Conservation (phyloP, 371 early-diverging fungal species). For the Mortierella sp. region DNA sequence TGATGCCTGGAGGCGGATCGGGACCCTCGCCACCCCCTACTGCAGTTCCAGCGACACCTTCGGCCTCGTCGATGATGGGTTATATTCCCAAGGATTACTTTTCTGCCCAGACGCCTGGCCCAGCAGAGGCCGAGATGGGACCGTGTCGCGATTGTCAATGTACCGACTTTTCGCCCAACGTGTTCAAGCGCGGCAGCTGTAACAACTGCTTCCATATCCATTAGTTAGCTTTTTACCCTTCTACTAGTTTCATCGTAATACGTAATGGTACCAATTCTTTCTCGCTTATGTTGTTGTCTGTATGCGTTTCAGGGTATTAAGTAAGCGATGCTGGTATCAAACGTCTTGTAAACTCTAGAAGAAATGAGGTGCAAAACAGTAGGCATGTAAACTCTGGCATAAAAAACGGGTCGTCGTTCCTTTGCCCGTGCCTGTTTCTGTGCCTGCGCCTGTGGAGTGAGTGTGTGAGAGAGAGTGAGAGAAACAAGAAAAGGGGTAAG, state of each 20-base stretch:
- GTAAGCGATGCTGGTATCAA: not conserved
- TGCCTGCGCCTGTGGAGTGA: not conserved
- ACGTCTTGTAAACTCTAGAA: not conserved
- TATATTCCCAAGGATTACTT: conserved; percentile 58
- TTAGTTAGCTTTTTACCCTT: conserved; percentile 3
- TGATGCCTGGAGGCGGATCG: conserved; percentile 21
- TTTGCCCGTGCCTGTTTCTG: too few species aligned
- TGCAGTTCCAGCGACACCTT: conserved; percentile 43
- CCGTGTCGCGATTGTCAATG: conserved; percentile 57
- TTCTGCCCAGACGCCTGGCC: conserved; percentile 37
- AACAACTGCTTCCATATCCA: conserved; percentile 57
- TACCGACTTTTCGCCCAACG: conserved; percentile 53
- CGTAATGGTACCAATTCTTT: not conserved
- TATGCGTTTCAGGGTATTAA: not conserved
- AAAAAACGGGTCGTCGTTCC: not conserved
- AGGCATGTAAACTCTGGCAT: not conserved
- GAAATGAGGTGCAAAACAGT: not conserved
- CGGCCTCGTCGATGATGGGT: conserved; percentile 47
- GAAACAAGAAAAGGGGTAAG: not conserved
- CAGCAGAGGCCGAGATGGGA: conserved; percentile 34
- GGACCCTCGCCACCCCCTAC: conserved; percentile 48
- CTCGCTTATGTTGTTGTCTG: not conserved
- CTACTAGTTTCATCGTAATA: not conserved
- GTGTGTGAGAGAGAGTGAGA: not conserved
- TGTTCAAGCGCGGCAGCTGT: conserved; percentile 56